Evolutionary conservation across 306 rosid genomes (phyloP), one percentile per base, ranked within the genome.

Genomic region (Dalbergia cochinchinensis): DNA sequence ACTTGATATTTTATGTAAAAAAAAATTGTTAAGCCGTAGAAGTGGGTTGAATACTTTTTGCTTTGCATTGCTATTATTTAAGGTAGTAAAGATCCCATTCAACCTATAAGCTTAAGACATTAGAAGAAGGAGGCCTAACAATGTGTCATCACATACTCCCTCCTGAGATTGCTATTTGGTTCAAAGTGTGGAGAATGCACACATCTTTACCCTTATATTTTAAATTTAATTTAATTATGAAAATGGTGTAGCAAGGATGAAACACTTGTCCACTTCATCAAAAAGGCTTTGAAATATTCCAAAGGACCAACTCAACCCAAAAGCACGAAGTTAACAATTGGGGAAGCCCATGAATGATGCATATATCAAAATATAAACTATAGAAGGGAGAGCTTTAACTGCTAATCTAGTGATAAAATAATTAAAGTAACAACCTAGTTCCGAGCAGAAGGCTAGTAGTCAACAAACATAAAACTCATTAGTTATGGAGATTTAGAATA

Each of bases 191-290:
- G 22, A 20, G 1, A 20, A 20, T 20, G 22, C 22, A 20, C 22
- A 20, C 22, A 20, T 20, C 22, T 20, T 20, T 20, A 20, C 3
- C 39, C 31, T 26, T 2, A 26, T 26, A 26, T 26, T 26, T 26
- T 26, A 26, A 26, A 26, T 26, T 1, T 26, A 26, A 26, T 26
- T 26, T 26, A 26, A 26, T 26, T 26, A 26, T 26, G 31, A 26
- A 26, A 26, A 26, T 26, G 31, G 31, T 26, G 31, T 26, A 26
- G 12, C 55, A 77, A 37, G 60, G 39, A 57, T 48, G 53, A 45
- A 65, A 63, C 67, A 54, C 64, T 77, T 70, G 74, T 31, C 58
- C 70, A 48, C 33, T 69, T 82, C 31, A 59, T 69, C 10, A 58
- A 34, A 67, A 76, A 76, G n/a, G 64, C 54, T 54, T 44, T 15